These are phyloP conservation scores for Verticillium longisporum DNA, from an alignment of 2,329 filamentous ascomycete species.

Conservation along the genomic window DNA sequence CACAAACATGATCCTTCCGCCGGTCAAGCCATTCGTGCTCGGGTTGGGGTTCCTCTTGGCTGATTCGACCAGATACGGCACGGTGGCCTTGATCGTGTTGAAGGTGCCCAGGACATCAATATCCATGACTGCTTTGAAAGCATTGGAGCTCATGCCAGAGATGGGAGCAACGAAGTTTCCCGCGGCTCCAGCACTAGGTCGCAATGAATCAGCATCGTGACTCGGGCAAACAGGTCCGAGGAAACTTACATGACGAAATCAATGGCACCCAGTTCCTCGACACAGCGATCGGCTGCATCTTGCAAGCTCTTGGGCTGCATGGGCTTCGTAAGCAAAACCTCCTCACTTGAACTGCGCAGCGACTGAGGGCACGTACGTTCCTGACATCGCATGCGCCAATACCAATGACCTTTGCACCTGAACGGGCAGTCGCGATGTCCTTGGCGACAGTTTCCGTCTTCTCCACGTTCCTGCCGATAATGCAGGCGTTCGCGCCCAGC, in stretches of 20 bases:
- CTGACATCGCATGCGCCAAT: slow-evolving; percentile 77
- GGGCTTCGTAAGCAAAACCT: neutral
- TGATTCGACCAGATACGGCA: slow-evolving; percentile 76
- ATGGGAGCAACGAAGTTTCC: slow-evolving; percentile 93
- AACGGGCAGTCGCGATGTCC: slow-evolving; percentile 73
- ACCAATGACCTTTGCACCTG: slow-evolving; percentile 78
- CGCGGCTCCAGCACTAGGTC: slow-evolving; percentile 76
- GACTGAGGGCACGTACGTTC: slow-evolving; percentile 38
- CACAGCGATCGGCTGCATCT: slow-evolving; percentile 71
- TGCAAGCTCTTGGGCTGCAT: slow-evolving; percentile 55
- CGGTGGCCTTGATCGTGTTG: slow-evolving; percentile 88
- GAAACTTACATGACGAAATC: slow-evolving; percentile 81
- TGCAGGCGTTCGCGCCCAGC: slow-evolving; percentile 88
- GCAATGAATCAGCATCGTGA: neutral
- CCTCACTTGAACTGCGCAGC: neutral
- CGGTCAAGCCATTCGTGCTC: slow-evolving; percentile 56
- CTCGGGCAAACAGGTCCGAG: neutral
- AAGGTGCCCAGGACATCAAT: slow-evolving; percentile 93
- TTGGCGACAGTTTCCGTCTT: slow-evolving; percentile 79
- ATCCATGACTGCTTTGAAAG: slow-evolving; percentile 92
- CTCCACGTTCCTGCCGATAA: slow-evolving; percentile 80
- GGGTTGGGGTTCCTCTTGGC: slow-evolving; percentile 55
- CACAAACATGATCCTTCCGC: slow-evolving; percentile 82
- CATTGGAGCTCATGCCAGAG: slow-evolving; percentile 73
- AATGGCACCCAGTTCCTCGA: slow-evolving; percentile 75